A percentile compares a stretch with the other conserved stretches of the same genome.
phyloP scores from a whole-genome alignment of 192 early-diverging fungal species.

The Fimicolochytrium jonesii region DNA sequence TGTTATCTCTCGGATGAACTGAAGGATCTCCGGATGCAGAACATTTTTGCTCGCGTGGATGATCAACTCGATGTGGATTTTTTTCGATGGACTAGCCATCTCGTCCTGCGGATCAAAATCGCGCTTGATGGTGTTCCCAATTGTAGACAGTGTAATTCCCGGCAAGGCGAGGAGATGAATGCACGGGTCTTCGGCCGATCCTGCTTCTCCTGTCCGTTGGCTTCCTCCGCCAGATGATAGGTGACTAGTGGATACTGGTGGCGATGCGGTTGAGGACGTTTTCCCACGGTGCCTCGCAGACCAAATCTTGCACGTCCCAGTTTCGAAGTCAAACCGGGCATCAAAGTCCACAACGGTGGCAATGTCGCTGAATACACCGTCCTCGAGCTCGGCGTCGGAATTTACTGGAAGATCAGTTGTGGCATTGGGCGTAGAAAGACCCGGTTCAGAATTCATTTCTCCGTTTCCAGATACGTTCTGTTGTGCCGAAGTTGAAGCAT shows the following conservation, averaged over 20 bases:
- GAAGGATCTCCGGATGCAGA: slow-evolving; percentile 64
- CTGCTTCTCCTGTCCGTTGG: slow-evolving; percentile 12
- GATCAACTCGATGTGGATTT: slow-evolving; percentile 57
- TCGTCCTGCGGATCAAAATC: background rate
- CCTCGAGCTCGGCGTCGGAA: no score
- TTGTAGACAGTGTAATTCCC: slow-evolving; percentile 28
- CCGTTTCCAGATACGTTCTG: background rate
- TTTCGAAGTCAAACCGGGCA: slow-evolving; percentile 27
- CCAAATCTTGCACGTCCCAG: slow-evolving; percentile 33
- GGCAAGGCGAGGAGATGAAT: slow-evolving; percentile 33
- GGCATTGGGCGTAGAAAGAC: no score
- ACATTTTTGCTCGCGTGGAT: slow-evolving; percentile 68
- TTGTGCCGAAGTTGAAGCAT: background rate
- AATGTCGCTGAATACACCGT: no score
- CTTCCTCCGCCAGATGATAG: slow-evolving; percentile 14
- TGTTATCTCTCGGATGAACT: slow-evolving; percentile 65
- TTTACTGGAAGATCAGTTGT: no score
- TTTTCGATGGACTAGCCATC: slow-evolving; percentile 8
- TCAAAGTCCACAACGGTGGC: slow-evolving; percentile 24
- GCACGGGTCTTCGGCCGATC: slow-evolving; percentile 15
- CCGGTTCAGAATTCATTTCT: background rate
- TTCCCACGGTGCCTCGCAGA: slow-evolving; percentile 1
- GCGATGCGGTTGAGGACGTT: background rate
- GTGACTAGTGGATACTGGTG: slow-evolving; percentile 13
- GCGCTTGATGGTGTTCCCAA: slow-evolving; percentile 36